Evolutionary conservation across 306 rosid genomes (phyloP).

Genomic region (Cyclanthera cordifolia): DNA sequence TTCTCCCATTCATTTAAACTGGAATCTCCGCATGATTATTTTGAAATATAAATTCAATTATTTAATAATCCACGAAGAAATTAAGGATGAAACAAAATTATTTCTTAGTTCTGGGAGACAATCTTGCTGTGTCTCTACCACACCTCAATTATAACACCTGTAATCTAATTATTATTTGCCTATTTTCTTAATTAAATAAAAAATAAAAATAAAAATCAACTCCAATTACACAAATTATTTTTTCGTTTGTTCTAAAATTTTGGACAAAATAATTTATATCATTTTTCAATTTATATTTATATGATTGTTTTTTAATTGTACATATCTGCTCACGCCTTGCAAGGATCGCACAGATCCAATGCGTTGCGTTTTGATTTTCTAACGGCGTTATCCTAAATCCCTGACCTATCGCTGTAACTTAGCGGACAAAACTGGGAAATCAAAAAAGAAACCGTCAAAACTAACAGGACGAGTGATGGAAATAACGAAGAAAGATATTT

Average conservation of each 20-base stretch:
- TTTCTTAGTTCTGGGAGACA: too few relatives aligned
- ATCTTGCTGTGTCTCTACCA: background rate
- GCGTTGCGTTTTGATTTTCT: conserved; percentile 5
- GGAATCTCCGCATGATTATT: too few relatives aligned
- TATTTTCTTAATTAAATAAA: background rate
- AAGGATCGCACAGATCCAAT: background rate
- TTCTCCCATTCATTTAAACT: too few relatives aligned
- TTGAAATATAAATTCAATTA: too few relatives aligned
- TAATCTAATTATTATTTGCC: background rate
- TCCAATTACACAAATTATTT: too few relatives aligned
- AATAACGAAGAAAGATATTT: background rate
- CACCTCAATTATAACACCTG: background rate
- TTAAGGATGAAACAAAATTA: too few relatives aligned
- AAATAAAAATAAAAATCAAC: background rate
- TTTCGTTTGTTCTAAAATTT: too few relatives aligned
- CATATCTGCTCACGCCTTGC: background rate
- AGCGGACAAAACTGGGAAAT: conserved; percentile 15
- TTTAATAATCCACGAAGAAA: too few relatives aligned
- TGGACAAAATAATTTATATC: background rate
- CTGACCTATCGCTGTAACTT: background rate
- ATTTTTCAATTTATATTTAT: background rate
- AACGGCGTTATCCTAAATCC: background rate
- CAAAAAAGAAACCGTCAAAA: conserved; percentile 55
- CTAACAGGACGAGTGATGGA: conserved; percentile 45
- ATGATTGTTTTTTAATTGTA: conserved; percentile 3